Evolutionary conservation across 805 yeast genomes (phyloP), one percentile per base, ranked within the genome.

Genomic region (Ogataea neopini): DNA sequence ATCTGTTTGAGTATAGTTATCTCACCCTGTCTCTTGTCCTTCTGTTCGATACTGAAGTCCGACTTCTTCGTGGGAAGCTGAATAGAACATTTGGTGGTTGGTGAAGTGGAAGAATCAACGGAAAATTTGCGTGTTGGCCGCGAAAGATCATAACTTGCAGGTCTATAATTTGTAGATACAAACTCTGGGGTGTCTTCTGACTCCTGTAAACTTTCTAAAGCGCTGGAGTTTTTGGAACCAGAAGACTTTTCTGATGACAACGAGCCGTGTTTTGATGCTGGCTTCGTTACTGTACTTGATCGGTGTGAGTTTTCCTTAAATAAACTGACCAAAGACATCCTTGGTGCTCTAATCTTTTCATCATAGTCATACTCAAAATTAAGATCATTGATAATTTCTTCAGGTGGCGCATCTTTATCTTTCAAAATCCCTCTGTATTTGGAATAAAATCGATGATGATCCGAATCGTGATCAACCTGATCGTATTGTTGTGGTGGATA

Each of bases 341-440:
- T 59, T 9, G 83, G 83, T 29, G 81, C 80, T 48, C 83, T 60
- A 41, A 78, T 79, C 54, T 76, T 77, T 49, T 77, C 80, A 53
- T 77, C 79, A 52, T 77, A 77, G 58, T 77, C 72, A 49, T 72
- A 62, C 37, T 64, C 66, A 48, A 56, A 64, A 10, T 52, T 50
- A 38, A 61, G 55, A 46, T 63, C 61, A 40, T 61, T 57, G 23
- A 57, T 40, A n/a, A 52, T 47, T 13, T 59, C 60, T 18, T 58
- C 65, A 1, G 65, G 61, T 9, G 57, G 57, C 41, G 62, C 62
- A 28, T 62, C 66, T 44, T 63, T 62, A 51, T 60, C 59, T 39
- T 59, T 62, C 36, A 64, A 35, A 3, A 64, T 56, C 10, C 70
- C 70, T 37, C 55, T 60, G 45, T 64, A 66, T 30, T 60, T 63